phyloP scores from a whole-genome alignment of 352 stramenopile species.

The Phytophthora pinifolia region DNA sequence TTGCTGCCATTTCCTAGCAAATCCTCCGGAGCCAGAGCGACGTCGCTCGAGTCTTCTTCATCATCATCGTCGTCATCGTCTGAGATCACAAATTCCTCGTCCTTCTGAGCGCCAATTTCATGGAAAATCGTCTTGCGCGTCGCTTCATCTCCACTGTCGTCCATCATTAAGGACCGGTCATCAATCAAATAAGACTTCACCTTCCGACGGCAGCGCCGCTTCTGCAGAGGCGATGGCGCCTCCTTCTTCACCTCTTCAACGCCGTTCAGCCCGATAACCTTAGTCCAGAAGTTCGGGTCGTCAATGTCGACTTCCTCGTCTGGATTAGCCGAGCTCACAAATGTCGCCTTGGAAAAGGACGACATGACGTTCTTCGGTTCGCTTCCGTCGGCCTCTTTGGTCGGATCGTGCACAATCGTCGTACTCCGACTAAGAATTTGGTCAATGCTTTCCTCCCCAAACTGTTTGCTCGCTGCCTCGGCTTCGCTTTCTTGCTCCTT shows the following conservation, averaged over 20 bases:
- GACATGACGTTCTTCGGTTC: constrained; percentile 82
- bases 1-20: constrained; percentile 18
- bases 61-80: constrained; percentile 53
- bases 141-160: constrained; percentile 59
- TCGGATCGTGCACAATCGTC: constrained; percentile 87
- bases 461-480: constrained; percentile 94
- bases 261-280: constrained; percentile 88
- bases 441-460: constrained; percentile 98
- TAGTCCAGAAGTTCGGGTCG: constrained; percentile 95
- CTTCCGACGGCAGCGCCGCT: constrained; percentile 62
- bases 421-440: constrained; percentile 94
- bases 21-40: constrained; percentile 43
- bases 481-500: constrained; percentile 89
- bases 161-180: constrained; percentile 27
- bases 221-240: constrained; percentile 75
- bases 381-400: constrained; percentile 42
- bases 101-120: constrained; percentile 26
- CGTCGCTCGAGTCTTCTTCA: constrained; percentile 63
- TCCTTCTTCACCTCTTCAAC: constrained; percentile 60
- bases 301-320: constrained; percentile 90
- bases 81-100: constrained; percentile 81
- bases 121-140: constrained; percentile 28
- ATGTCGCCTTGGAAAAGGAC: constrained; percentile 93
- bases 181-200: constrained; percentile 80
- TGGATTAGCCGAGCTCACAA: constrained; percentile 86